A percentile compares a stretch with the other conserved stretches of the same genome.
Evolutionary conservation across 352 stramenopile species (phyloP).

Genomic region (Pythium folliculosum): DNA sequence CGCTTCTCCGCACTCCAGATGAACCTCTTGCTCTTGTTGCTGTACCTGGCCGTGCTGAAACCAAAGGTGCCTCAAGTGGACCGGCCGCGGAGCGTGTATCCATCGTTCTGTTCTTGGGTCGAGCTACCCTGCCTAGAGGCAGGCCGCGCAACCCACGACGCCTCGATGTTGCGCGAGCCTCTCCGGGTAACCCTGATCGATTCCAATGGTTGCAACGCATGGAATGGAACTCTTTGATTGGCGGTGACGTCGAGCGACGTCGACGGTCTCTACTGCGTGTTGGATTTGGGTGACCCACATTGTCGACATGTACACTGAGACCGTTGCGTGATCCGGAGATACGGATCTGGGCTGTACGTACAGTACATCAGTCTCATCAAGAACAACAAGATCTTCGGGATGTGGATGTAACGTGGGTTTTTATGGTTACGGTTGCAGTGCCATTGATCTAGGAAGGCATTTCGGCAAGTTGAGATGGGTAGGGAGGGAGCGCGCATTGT

Average conservation of each 20-base stretch:
- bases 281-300: not conserved
- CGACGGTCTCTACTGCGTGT: not conserved
- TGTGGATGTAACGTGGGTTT: not conserved
- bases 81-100: not conserved
- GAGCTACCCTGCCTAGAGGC: not conserved
- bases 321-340: not conserved
- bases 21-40: not conserved
- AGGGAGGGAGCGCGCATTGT: not conserved
- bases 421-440: not conserved
- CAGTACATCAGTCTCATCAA: not conserved
- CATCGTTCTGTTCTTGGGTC: not conserved
- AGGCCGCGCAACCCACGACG: not conserved
- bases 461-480: not conserved
- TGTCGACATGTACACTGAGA: not conserved
- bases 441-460: conserved; percentile 1
- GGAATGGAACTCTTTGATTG: not conserved
- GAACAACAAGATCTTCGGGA: too few species aligned
- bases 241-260: conserved; percentile 10
- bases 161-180: not conserved
- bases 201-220: not conserved
- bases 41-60: not conserved
- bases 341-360: not conserved
- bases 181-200: not conserved
- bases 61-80: not conserved
- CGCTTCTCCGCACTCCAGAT: not conserved